Evolutionary conservation across 225 moss, liverwort and hornwort genomes (phyloP).

Genomic region (Straminergon stramineum): DNA sequence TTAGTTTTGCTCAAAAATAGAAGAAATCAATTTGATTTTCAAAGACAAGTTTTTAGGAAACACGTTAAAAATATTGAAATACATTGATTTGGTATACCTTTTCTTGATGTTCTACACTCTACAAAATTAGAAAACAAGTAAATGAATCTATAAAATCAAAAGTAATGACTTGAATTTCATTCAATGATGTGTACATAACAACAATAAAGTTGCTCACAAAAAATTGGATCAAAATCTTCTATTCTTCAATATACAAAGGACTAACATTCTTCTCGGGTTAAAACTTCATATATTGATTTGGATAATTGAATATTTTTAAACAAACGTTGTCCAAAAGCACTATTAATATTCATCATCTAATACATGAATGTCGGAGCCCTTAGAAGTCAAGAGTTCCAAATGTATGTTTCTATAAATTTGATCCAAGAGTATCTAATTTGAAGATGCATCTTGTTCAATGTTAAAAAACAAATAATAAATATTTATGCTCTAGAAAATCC

Average conservation of each 20-base stretch:
- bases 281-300: neutral
- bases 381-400: neutral
- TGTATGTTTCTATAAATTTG: neutral
- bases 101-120: no score
- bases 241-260: neutral
- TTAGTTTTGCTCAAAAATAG: neutral
- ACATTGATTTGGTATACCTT: no score
- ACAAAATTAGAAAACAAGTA: no score
- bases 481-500: neutral
- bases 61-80: no score
- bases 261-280: neutral
- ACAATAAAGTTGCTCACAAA: neutral
- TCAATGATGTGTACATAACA: neutral
- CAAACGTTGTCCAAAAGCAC: neutral
- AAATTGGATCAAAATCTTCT: neutral
- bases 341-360: neutral
- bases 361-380: rapidly evolving
- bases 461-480: neutral
- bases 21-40: neutral
- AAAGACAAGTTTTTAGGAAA: no score
- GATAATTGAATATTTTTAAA: neutral
- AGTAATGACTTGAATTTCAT: neutral
- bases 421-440: neutral
- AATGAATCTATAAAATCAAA: no score
- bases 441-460: neutral